Base-by-base conservation (phyloP, 1,284 basidiomycete genomes). In the Chalciporus sp. region DNA sequence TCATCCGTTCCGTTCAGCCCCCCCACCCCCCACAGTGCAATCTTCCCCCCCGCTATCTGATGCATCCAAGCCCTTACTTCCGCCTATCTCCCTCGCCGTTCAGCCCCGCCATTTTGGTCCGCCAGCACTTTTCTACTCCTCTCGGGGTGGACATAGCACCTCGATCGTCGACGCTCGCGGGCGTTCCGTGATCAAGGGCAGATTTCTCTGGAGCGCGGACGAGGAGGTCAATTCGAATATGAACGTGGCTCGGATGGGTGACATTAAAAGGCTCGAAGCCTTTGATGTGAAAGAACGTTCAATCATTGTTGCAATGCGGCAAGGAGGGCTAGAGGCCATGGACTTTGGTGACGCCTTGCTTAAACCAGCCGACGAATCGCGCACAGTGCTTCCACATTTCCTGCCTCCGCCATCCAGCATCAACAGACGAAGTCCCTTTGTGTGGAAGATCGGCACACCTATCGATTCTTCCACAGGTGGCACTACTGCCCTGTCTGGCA, bases 41-140 rank as follows among this genome's bases (percentile, higher is more conserved):
- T 57, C 45, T 44, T 61, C 42, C 11, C 42, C 62, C 12, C 42
- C 61, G 42, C 45, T 67, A 42, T 52, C 62, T 49, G 66, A 78
- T 62, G 47, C 72, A 19, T 76, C 81, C 35, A 85, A 82, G 56
- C 85, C 87, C 1, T 72, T 93, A 0, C 76, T 94, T 28, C 72
- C 77, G 16, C 92, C 92, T 0, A 85, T 92, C 53, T 93, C 91
- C 17, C 76, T 94, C 4, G 76, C 94, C n/a, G 70, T 85, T 14
- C 91, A 94, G 61, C 86, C 92, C 3, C 80, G 79, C 29, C 88
- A 91, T 64, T 92, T 90, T 60, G 92, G 92, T 0, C 92, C 91
- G 19, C 92, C 92, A 1, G 89, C 92, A 0, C 71, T 94, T 17
- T 94, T 94, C 74, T 94, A 84, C 68, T 92, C 91, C 19, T 89